These are phyloP conservation scores for Tetrahymena thermophila DNA, from an alignment of 73 alveolate species.

Conservation along the genomic window DNA sequence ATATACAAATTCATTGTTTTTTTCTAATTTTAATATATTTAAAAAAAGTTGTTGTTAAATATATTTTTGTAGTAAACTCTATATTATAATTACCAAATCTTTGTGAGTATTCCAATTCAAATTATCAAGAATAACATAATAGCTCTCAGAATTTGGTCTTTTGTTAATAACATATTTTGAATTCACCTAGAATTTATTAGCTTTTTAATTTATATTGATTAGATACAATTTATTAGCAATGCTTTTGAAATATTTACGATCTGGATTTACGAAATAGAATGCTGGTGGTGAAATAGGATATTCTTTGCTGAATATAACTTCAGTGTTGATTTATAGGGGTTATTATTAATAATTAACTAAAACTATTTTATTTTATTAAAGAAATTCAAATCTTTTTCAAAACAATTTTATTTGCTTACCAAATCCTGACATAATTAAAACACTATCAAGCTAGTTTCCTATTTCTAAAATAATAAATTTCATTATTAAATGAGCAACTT, in stretches of 20 bases:
- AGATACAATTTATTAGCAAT: not conserved
- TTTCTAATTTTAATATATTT: not conserved
- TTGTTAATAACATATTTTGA: not conserved
- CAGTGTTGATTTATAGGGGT: not conserved
- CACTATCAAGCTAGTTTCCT: not conserved
- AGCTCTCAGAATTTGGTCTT: not conserved
- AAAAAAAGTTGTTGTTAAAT: not conserved
- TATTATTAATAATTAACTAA: not conserved
- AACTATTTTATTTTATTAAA: not conserved
- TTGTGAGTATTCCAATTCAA: not conserved
- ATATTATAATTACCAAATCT: not conserved
- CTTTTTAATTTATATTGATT: not conserved
- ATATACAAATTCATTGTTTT: not conserved
- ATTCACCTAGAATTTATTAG: not conserved
- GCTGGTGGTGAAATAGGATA: not conserved
- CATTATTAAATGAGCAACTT: not conserved
- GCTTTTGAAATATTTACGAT: not conserved
- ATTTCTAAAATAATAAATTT: not conserved
- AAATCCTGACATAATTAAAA: not conserved
- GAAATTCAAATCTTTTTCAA: too few species aligned
- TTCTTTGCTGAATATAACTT: not conserved
- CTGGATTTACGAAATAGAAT: not conserved
- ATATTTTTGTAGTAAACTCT: not conserved
- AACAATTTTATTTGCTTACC: not conserved
- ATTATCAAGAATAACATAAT: not conserved